phyloP scores from a whole-genome alignment of 768 basidiomycete species.

The Roridomyces roridus region DNA sequence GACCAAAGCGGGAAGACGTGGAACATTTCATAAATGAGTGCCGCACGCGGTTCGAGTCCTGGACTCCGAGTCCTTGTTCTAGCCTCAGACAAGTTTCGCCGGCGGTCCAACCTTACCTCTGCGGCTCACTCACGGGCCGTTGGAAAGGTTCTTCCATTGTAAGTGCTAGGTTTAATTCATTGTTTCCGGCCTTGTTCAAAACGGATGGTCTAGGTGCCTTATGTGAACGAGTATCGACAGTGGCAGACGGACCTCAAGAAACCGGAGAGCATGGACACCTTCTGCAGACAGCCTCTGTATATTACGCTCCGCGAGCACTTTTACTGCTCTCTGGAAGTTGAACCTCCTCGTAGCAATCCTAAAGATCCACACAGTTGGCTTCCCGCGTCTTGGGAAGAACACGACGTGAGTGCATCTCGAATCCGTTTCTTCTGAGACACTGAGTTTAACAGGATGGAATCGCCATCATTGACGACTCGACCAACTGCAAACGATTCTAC shows the following conservation, averaged over 20 bases:
- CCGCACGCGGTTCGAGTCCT: slow-evolving; percentile 44
- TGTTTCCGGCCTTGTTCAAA: not conserved
- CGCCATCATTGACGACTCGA: slow-evolving; percentile 40
- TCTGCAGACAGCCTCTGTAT: slow-evolving; percentile 53
- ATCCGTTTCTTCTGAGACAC: slow-evolving; percentile 53
- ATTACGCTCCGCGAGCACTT: slow-evolving; percentile 56
- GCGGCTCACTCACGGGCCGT: slow-evolving; percentile 50
- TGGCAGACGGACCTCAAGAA: slow-evolving; percentile 41
- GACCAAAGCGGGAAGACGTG: slow-evolving; percentile 55
- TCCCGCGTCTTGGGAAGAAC: slow-evolving; percentile 44
- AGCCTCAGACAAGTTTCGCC: not conserved
- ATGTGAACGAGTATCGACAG: slow-evolving; percentile 40
- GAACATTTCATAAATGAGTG: slow-evolving; percentile 48
- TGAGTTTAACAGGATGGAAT: slow-evolving; percentile 60
- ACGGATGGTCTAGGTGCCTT: slow-evolving; percentile 40
- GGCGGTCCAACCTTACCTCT: slow-evolving; percentile 38
- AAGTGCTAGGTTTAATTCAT: slow-evolving; percentile 19
- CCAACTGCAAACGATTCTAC: slow-evolving; percentile 47
- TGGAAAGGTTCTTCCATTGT: slow-evolving; percentile 61
- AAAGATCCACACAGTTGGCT: slow-evolving; percentile 49
- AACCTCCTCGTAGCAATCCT: slow-evolving; percentile 23
- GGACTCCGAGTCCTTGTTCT: not conserved
- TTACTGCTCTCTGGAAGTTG: slow-evolving; percentile 34
- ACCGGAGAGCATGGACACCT: slow-evolving; percentile 41
- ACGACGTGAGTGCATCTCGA: slow-evolving; percentile 54